phyloP scores from a whole-genome alignment of 148 eudicot species.

The Heliamphora exappendiculata region DNA sequence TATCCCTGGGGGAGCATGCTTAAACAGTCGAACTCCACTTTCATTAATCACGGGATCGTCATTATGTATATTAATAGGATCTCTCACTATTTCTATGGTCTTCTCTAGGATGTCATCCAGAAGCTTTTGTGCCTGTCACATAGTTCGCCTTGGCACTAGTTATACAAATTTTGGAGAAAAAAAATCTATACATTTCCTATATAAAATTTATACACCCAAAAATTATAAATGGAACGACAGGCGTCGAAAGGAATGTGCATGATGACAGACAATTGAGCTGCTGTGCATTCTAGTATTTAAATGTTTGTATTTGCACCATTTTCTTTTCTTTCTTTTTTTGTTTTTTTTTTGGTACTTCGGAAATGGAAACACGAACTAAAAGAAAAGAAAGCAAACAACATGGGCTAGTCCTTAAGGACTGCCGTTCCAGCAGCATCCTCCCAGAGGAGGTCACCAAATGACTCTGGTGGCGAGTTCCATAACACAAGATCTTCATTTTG shows the following conservation, averaged over 20 bases:
- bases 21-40: slow-evolving; percentile 67
- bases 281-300: background rate
- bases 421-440: no score
- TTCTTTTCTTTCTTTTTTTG: no score
- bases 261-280: background rate
- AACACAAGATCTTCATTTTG: no score
- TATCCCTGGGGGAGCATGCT: slow-evolving; percentile 71
- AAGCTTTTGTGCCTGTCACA: slow-evolving; percentile 61
- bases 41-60: slow-evolving; percentile 25
- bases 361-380: no score
- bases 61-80: slow-evolving; percentile 12
- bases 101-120: slow-evolving; percentile 60
- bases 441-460: no score
- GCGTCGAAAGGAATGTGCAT: background rate
- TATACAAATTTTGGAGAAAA: background rate
- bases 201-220: background rate
- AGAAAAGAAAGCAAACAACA: no score
- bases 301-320: background rate
- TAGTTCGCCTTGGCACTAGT: background rate
- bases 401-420: no score
- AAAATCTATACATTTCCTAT: background rate
- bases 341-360: no score
- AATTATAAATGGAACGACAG: background rate
- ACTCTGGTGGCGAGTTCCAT: no score
- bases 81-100: slow-evolving; percentile 46